Conservation (phyloP, 441 rosid genomes). For the Rhodomyrtus psidioides region DNA sequence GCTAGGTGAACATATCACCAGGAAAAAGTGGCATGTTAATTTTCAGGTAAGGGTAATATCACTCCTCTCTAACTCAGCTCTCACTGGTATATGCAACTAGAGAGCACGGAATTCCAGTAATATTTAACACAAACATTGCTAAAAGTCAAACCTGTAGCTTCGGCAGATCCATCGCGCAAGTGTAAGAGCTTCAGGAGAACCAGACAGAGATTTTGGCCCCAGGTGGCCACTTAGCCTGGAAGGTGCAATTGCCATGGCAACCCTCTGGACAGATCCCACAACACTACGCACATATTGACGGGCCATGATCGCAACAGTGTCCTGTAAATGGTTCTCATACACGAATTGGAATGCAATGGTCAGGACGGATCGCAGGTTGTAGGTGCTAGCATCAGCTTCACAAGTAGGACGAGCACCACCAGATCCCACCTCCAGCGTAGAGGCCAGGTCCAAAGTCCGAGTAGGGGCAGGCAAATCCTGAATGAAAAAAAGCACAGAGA, state of each 20-base stretch:
- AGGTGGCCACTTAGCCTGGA: constrained; percentile 33
- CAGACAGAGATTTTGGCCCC: constrained; percentile 52
- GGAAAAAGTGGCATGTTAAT: not conserved
- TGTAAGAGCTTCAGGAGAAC: constrained; percentile 88
- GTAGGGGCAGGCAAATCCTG: constrained; percentile 56
- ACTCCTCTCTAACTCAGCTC: not conserved
- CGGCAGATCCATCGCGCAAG: constrained; percentile 68
- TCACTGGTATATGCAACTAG: not conserved
- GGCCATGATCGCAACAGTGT: constrained; percentile 90
- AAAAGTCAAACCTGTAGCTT: constrained; percentile 69
- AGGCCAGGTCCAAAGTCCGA: constrained; percentile 83
- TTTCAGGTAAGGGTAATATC: not conserved
- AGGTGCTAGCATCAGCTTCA: constrained; percentile 38
- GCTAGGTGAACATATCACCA: not conserved
- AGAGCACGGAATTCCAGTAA: not conserved
- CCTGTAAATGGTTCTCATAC: constrained; percentile 70
- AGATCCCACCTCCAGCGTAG: constrained; percentile 61
- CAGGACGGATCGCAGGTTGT: constrained; percentile 69
- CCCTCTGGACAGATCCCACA: constrained; percentile 90
- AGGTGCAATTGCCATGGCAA: constrained; percentile 91
- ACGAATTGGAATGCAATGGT: constrained; percentile 89
- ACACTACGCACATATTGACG: constrained; percentile 83
- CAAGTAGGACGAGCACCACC: constrained; percentile 37
- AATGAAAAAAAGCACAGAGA: not conserved
- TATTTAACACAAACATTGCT: not conserved